Evolutionary conservation across 1,284 basidiomycete genomes (phyloP).

Genomic region (Apiotrichum gracile): DNA sequence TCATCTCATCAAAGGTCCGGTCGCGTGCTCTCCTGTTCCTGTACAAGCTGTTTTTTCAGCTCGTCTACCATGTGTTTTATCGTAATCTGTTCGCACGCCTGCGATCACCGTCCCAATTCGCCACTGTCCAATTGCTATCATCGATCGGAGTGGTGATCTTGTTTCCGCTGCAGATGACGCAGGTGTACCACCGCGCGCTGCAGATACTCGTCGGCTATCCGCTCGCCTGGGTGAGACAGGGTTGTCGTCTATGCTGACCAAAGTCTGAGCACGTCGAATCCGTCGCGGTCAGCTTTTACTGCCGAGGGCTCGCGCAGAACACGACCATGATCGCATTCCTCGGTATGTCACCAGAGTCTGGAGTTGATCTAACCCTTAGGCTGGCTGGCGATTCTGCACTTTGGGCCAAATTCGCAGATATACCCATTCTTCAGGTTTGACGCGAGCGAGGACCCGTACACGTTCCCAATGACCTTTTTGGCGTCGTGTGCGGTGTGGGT

Average conservation of each 20-base stretch:
- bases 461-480: conserved; percentile 53
- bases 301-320: conserved; percentile 55
- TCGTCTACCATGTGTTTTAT: conserved; percentile 49
- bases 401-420: conserved; percentile 52
- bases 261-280: conserved; percentile 51
- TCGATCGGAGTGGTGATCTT: conserved; percentile 52
- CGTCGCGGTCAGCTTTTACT: conserved; percentile 51
- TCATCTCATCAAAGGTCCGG: conserved; percentile 52
- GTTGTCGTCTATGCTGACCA: background rate
- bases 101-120: conserved; percentile 48
- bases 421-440: conserved; percentile 56
- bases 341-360: conserved; percentile 30
- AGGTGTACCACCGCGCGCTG: conserved; percentile 46
- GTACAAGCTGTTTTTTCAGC: conserved; percentile 51
- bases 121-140: conserved; percentile 53
- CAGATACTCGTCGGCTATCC: conserved; percentile 49
- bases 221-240: conserved; percentile 37
- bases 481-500: conserved; percentile 54
- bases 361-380: conserved; percentile 20
- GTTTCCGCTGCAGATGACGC: conserved; percentile 55
- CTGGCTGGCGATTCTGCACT: conserved; percentile 52
- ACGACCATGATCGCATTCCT: conserved; percentile 51
- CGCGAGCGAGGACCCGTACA: conserved; percentile 53
- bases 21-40: conserved; percentile 53
- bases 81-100: conserved; percentile 47